Percentiles rank a stretch among this genome's conserved stretches.
Conservation (phyloP, 2,329 filamentous ascomycete genomes). For the Fusarium buharicum region DNA sequence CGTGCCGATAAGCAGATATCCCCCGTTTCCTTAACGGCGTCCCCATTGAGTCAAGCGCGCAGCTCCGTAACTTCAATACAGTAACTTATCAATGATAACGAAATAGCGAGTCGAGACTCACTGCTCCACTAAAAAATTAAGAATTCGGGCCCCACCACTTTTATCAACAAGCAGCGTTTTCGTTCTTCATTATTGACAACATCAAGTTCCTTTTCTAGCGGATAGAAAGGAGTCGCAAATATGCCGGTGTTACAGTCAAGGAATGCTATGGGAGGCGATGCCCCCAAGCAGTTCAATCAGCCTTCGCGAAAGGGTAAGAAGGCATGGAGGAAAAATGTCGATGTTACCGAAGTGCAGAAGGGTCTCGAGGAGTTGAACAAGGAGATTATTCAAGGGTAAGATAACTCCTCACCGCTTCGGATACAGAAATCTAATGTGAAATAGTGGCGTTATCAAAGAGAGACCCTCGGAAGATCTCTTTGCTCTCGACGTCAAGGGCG, state of each 20-base stretch:
- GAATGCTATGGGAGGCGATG: conserved; percentile 60
- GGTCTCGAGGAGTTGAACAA: conserved; percentile 87
- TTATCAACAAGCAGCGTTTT: conserved; percentile 38
- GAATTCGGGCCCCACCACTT: conserved; percentile 43
- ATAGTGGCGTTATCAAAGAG: conserved; percentile 85
- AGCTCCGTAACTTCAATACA: conserved; percentile 6
- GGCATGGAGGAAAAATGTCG: conserved; percentile 98
- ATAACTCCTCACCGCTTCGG: neutral
- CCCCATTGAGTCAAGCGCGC: conserved; percentile 18
- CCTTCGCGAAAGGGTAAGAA: conserved; percentile 97
- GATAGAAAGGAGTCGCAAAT: conserved; percentile 29
- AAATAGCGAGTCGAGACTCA: conserved; percentile 18
- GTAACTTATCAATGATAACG: conserved; percentile 6
- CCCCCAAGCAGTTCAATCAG: conserved; percentile 85
- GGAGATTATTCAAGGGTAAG: conserved; percentile 89
- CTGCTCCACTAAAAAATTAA: conserved; percentile 47
- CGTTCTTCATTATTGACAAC: conserved; percentile 20
- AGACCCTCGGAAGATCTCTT: conserved; percentile 87
- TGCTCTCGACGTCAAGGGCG: conserved; percentile 79
- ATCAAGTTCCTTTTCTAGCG: conserved; percentile 22
- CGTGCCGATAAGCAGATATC: conserved; percentile 42
- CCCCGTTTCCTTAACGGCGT: conserved; percentile 11
- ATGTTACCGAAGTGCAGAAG: conserved; percentile 84
- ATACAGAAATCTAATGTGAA: conserved; percentile 29
- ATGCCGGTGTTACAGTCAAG: conserved; percentile 66